Conservation (phyloP, 139 green algal genomes). For the Micromonas commoda region DNA sequence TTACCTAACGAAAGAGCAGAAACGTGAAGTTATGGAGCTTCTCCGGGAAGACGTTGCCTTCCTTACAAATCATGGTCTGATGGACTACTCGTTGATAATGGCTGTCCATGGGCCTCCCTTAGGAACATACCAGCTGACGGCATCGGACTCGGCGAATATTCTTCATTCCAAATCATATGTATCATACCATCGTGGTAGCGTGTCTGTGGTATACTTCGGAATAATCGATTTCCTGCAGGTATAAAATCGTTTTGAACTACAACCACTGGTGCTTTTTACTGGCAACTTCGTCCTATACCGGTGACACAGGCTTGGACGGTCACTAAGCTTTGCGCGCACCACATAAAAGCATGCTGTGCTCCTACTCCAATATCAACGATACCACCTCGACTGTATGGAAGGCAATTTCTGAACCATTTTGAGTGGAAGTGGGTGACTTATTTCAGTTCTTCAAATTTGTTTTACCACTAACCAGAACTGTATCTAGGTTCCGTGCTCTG, state of each 20-base stretch:
- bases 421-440: background rate
- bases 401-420: conserved; percentile 16
- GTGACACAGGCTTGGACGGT: background rate
- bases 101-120: background rate
- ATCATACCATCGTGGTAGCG: background rate
- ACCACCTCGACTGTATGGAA: background rate
- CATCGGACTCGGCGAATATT: background rate
- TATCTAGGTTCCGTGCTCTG: background rate
- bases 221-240: conserved; percentile 27
- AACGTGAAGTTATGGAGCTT: background rate
- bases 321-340: background rate
- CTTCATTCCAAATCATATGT: conserved; percentile 10
- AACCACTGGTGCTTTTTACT: background rate
- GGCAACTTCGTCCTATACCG: background rate
- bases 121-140: background rate
- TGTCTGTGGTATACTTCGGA: conserved; percentile 18
- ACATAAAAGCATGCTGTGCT: conserved; percentile 21
- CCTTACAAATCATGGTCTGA: conserved; percentile 1
- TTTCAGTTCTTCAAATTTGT: background rate
- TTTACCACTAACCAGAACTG: background rate
- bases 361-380: conserved; percentile 22
- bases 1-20: conserved; percentile 7
- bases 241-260: background rate
- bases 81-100: conserved; percentile 29
- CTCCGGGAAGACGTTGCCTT: background rate